Evolutionary conservation across 2,329 filamentous ascomycete genomes (phyloP).

Genomic region (Alternaria metachromatica): DNA sequence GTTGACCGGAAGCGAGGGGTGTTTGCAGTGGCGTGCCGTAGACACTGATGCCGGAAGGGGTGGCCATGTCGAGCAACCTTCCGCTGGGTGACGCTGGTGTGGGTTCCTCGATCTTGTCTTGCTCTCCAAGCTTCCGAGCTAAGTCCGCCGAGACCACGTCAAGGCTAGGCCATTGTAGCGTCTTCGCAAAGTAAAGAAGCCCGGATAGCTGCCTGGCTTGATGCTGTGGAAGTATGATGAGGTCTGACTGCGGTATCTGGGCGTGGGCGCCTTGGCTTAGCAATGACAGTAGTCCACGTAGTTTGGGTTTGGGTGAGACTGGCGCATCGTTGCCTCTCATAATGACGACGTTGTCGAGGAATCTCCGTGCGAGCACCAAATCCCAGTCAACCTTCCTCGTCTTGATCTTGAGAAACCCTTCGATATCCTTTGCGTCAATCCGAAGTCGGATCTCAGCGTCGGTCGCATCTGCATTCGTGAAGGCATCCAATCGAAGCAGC

Average conservation of each 20-base stretch:
- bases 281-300: conserved; percentile 38
- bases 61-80: conserved; percentile 32
- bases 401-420: conserved; percentile 55
- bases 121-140: conserved; percentile 43
- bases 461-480: conserved; percentile 40
- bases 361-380: conserved; percentile 59
- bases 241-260: conserved; percentile 28
- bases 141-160: conserved; percentile 49
- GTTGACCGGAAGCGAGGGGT: conserved; percentile 36
- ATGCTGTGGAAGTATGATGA: conserved; percentile 45
- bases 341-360: conserved; percentile 60
- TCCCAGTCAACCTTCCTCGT: conserved; percentile 64
- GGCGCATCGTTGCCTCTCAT: conserved; percentile 32
- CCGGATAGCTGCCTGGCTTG: conserved; percentile 56
- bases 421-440: conserved; percentile 53
- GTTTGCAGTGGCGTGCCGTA: conserved; percentile 50
- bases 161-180: conserved; percentile 58
- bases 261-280: conserved; percentile 29
- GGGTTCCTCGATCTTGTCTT: conserved; percentile 19
- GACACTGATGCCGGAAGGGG: conserved; percentile 41
- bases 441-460: conserved; percentile 49
- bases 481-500: conserved; percentile 60
- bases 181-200: conserved; percentile 58
- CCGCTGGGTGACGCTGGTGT: conserved; percentile 26
- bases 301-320: conserved; percentile 25